Evolutionary conservation across 2,329 filamentous ascomycete genomes (phyloP).

Genomic region (Coniella lustricola): DNA sequence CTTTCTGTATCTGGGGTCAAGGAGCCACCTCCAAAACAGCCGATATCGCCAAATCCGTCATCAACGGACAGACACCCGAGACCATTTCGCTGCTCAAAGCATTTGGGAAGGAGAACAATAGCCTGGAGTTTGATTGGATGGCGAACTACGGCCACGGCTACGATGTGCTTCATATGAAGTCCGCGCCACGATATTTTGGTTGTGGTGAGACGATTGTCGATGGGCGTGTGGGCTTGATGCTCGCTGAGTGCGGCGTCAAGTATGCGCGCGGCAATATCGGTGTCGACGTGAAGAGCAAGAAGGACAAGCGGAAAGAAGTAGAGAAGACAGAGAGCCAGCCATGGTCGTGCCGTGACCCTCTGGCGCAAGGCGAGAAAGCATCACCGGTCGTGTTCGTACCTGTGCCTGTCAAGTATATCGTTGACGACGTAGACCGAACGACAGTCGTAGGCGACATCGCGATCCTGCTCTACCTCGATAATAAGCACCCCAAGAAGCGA

Average conservation of each 20-base stretch:
- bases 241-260: constrained; percentile 39
- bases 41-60: constrained; percentile 51
- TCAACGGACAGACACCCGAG: constrained; percentile 62
- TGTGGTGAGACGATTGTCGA: constrained; percentile 42
- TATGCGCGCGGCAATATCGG: constrained; percentile 37
- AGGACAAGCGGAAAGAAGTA: constrained; percentile 6
- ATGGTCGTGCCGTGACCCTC: too few species aligned
- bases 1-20: constrained; percentile 79
- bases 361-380: too few species aligned
- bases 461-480: constrained; percentile 56
- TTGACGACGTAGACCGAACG: constrained; percentile 44
- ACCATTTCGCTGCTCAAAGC: constrained; percentile 65
- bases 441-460: constrained; percentile 42
- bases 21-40: constrained; percentile 67
- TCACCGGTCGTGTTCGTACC: too few species aligned
- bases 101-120: constrained; percentile 81
- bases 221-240: constrained; percentile 41
- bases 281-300: neutral
- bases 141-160: constrained; percentile 71
- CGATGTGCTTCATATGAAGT: constrained; percentile 67
- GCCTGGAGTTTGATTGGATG: constrained; percentile 66
- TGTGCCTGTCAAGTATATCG: constrained; percentile 42
- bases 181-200: constrained; percentile 43
- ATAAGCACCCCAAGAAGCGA: constrained; percentile 35
- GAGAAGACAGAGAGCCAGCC: too few species aligned